Conservation (phyloP, 2,329 filamentous ascomycete species). For the Trichoderma pleuroti region DNA sequence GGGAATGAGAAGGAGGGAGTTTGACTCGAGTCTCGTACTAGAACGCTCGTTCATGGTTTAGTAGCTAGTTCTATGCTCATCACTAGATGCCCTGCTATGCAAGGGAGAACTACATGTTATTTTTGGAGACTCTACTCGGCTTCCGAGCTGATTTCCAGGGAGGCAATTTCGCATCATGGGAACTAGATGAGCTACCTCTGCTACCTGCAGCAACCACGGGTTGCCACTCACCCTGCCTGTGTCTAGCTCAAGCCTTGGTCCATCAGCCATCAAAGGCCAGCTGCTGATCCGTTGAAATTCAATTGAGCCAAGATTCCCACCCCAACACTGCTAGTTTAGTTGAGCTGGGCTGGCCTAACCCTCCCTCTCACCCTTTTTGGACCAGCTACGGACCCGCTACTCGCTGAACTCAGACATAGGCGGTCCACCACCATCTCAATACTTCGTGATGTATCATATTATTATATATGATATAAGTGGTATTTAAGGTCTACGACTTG, state of each 20-base stretch:
- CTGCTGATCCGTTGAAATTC: slow-evolving; percentile 2
- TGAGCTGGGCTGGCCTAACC: neutral
- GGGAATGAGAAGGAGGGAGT: neutral
- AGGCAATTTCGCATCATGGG: neutral
- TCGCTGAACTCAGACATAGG: neutral
- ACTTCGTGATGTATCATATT: neutral
- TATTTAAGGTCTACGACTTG: neutral
- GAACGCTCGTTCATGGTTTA: neutral
- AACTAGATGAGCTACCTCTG: neutral
- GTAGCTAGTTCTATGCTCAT: neutral
- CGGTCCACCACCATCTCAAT: neutral
- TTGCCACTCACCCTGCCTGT: neutral
- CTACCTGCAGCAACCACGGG: neutral
- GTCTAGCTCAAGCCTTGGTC: neutral
- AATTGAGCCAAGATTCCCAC: neutral
- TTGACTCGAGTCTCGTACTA: neutral
- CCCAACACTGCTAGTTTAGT: neutral
- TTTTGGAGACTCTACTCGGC: neutral
- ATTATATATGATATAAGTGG: neutral
- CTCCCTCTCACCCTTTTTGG: neutral
- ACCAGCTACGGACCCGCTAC: neutral
- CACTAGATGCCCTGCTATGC: neutral
- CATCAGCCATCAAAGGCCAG: neutral
- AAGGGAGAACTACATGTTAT: neutral
- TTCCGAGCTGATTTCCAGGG: neutral